phyloP scores from a whole-genome alignment of 148 eudicot genomes.

The Drosera capensis region DNA sequence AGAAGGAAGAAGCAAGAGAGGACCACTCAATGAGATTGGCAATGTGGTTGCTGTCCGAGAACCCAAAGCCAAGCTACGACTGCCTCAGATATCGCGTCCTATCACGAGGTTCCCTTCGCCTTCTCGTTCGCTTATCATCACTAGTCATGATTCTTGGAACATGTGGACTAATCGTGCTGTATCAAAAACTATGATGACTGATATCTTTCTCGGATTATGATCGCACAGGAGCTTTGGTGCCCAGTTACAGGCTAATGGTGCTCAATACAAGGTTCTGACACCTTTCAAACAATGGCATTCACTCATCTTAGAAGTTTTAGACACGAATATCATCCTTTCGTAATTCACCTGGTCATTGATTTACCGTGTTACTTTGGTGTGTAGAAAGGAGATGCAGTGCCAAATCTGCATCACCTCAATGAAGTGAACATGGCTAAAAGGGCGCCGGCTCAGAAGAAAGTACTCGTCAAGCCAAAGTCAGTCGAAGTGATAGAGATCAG shows the following conservation, averaged over 20 bases:
- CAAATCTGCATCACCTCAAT: background rate
- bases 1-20: background rate
- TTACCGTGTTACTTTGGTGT: background rate
- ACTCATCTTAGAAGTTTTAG: too few species aligned
- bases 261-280: background rate
- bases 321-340: background rate
- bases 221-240: background rate
- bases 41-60: background rate
- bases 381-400: background rate
- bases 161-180: background rate
- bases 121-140: background rate
- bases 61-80: background rate
- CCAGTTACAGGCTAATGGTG: background rate
- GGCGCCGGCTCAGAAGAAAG: slow-evolving; percentile 16
- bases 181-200: background rate
- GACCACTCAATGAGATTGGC: slow-evolving; percentile 1
- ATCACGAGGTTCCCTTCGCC: background rate
- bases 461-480: slow-evolving; percentile 19
- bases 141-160: background rate
- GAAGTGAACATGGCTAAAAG: background rate
- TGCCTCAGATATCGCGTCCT: background rate
- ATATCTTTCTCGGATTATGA: background rate
- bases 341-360: background rate
- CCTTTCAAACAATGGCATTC: background rate
- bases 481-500: slow-evolving; percentile 24